Percentiles rank a stretch among this genome's conserved stretches.
Conservation (phyloP, 352 stramenopile genomes). For the Pilasporangium apinafurcum region DNA sequence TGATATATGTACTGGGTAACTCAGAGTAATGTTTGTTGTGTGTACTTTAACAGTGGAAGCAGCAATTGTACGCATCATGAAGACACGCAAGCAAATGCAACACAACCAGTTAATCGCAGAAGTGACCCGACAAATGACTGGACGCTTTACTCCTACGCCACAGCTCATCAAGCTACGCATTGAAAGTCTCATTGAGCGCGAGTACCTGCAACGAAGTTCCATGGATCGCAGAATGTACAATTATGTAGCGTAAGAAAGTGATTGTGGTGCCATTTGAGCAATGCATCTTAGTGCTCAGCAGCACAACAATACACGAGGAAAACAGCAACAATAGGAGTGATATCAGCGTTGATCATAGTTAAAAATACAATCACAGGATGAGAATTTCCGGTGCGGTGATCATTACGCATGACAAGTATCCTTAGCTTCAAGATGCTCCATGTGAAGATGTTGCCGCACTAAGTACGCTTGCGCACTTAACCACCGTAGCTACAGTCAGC, state of each 20-base stretch:
- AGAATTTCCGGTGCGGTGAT: no score
- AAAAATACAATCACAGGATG: no score
- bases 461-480: no score
- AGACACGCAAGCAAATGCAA: conserved; percentile 89
- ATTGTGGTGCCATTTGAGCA: no score
- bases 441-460: no score
- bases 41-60: conserved; percentile 62
- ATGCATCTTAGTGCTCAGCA: no score
- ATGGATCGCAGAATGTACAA: conserved; percentile 93
- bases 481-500: no score
- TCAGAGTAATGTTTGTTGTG: not conserved
- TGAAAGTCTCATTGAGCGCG: conserved; percentile 98
- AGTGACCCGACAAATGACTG: conserved; percentile 79
- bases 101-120: conserved; percentile 91
- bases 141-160: conserved; percentile 91
- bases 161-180: conserved; percentile 98
- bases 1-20: not conserved
- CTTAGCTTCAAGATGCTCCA: no score
- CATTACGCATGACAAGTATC: no score
- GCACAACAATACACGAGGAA: no score
- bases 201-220: conserved; percentile 96
- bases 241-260: conserved; percentile 98
- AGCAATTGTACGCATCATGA: conserved; percentile 95
- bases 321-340: no score
- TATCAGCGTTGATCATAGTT: no score